A percentile compares a stretch with the other conserved stretches of the same genome.
Conservation (phyloP, 2,329 filamentous ascomycete genomes). For the Xylariomycetidae sp. region DNA sequence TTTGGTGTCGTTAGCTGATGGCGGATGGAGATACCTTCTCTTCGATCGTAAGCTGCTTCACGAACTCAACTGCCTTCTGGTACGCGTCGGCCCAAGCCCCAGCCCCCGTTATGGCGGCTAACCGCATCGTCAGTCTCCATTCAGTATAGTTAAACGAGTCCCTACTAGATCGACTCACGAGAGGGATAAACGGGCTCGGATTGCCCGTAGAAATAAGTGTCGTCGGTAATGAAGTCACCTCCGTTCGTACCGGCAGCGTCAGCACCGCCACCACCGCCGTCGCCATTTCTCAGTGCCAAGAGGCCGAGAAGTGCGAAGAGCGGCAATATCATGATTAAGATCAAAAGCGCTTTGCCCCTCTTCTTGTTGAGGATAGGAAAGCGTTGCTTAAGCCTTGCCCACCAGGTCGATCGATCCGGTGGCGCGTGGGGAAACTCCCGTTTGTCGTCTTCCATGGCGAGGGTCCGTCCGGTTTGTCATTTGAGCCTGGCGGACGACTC, state of each 20-base stretch:
- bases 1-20: no score
- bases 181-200: slow-evolving; percentile 48
- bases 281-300: slow-evolving; percentile 22
- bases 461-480: no score
- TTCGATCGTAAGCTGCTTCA: slow-evolving; percentile 65
- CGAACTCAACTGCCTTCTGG: slow-evolving; percentile 62
- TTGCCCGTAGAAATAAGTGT: slow-evolving; percentile 44
- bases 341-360: slow-evolving; percentile 18
- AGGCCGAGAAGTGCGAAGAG: slow-evolving; percentile 26
- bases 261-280: slow-evolving; percentile 3
- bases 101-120: slow-evolving; percentile 51
- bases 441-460: no score
- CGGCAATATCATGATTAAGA: slow-evolving; percentile 25
- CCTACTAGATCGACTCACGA: slow-evolving; percentile 40
- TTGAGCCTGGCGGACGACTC: no score
- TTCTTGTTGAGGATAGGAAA: slow-evolving; percentile 25
- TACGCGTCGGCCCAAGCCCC: slow-evolving; percentile 67
- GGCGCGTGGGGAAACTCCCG: no score
- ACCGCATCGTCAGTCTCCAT: slow-evolving; percentile 5
- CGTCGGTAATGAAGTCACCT: slow-evolving; percentile 30
- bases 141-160: no score
- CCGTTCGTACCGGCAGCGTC: slow-evolving; percentile 4
- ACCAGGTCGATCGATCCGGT: slow-evolving; percentile 11
- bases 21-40: slow-evolving; percentile 65
- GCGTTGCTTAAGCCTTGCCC: slow-evolving; percentile 16